These are phyloP conservation scores for Cyclocybe aegerita DNA, from an alignment of 768 basidiomycete species.

Conservation along the genomic window DNA sequence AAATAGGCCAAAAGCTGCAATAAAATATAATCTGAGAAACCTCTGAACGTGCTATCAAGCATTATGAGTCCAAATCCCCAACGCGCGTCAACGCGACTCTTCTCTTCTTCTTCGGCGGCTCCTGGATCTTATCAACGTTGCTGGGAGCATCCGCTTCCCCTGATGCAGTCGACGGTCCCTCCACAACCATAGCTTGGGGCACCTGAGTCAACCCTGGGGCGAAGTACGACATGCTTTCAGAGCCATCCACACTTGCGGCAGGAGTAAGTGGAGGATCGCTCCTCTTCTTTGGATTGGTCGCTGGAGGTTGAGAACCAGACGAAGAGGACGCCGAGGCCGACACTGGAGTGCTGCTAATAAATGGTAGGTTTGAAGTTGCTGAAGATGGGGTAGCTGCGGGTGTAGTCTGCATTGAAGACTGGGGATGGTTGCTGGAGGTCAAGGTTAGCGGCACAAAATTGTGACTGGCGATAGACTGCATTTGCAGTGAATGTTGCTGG, in stretches of 20 bases:
- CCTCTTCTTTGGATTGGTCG: slow-evolving; percentile 35
- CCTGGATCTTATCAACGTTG: slow-evolving; percentile 31
- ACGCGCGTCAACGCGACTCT: slow-evolving; percentile 75
- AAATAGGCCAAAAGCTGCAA: too few species aligned
- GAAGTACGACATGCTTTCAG: slow-evolving; percentile 22
- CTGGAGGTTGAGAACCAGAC: neutral
- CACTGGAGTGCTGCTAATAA: slow-evolving; percentile 12
- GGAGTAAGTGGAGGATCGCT: slow-evolving; percentile 49
- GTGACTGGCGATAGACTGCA: slow-evolving; percentile 88
- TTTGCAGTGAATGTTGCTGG: slow-evolving; percentile 87
- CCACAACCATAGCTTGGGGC: slow-evolving; percentile 3
- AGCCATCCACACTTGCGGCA: slow-evolving; percentile 47
- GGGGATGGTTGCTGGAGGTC: slow-evolving; percentile 24
- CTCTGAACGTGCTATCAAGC: too few species aligned
- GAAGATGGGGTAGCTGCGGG: slow-evolving; percentile 36
- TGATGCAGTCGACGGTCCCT: slow-evolving; percentile 2
- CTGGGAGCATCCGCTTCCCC: slow-evolving; percentile 11
- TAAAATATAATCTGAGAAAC: too few species aligned
- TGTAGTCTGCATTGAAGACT: slow-evolving; percentile 30
- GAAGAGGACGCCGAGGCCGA: slow-evolving; percentile 10
- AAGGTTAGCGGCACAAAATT: slow-evolving; percentile 67
- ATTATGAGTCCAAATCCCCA: slow-evolving; percentile 46
- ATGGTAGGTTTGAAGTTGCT: slow-evolving; percentile 28
- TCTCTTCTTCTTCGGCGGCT: slow-evolving; percentile 85
- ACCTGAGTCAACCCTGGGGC: slow-evolving; percentile 21